Percentiles rank a stretch among this genome's conserved stretches.
Conservation (phyloP, 495 filamentous ascomycete genomes). For the Parachaetomium inaequale region DNA sequence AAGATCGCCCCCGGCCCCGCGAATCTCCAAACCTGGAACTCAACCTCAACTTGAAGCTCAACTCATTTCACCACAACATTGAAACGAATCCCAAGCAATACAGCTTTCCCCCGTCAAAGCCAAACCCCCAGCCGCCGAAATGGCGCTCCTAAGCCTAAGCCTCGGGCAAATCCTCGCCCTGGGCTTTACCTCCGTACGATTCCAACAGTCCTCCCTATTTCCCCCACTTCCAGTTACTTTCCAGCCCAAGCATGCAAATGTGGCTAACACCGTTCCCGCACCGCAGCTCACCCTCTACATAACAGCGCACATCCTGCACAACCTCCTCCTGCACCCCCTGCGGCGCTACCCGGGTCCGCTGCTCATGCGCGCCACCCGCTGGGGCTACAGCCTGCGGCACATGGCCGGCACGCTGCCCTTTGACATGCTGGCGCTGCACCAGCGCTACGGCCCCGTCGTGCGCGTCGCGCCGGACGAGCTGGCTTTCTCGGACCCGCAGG, state of each 20-base stretch:
- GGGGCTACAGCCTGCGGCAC: constrained; percentile 32
- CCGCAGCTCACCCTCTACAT: constrained; percentile 13
- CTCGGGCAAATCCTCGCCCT: constrained; percentile 8
- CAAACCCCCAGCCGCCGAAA: constrained; percentile 1
- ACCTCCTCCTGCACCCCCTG: constrained; percentile 51
- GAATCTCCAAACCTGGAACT: neutral
- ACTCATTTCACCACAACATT: neutral
- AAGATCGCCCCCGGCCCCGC: neutral
- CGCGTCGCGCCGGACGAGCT: constrained; percentile 54
- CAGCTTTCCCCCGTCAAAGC: too few relatives aligned
- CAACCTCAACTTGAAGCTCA: too few relatives aligned
- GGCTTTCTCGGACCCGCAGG: constrained; percentile 45
- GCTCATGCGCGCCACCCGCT: constrained; percentile 37
- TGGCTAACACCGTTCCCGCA: neutral
- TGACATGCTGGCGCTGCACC: constrained; percentile 44
- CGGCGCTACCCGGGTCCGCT: constrained; percentile 50
- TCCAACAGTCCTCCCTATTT: neutral
- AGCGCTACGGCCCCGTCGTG: constrained; percentile 51
- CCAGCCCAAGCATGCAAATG: neutral
- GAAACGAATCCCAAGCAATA: too few relatives aligned
- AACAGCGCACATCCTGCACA: constrained; percentile 35
- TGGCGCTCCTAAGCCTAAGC: constrained; percentile 16
- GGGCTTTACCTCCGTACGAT: neutral
- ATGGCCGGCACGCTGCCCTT: constrained; percentile 41
- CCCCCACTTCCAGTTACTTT: neutral